Percentiles rank a stretch among this genome's conserved stretches.
Evolutionary conservation across 2,329 filamentous ascomycete species (phyloP).

Genomic region (Alternaria hordeiaustralica): DNA sequence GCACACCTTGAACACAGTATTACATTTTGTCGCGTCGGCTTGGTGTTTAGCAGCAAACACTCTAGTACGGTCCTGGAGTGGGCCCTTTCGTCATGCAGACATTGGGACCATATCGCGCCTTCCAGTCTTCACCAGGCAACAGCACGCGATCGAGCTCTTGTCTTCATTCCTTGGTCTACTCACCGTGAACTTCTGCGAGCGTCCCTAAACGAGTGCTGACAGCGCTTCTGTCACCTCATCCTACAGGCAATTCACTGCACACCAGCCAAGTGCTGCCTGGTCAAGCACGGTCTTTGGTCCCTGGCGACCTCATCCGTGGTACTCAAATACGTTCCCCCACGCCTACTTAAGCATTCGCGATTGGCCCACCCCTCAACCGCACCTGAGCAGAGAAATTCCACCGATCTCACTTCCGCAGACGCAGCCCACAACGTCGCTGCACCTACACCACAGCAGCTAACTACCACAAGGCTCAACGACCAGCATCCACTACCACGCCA

Average conservation of each 20-base stretch:
- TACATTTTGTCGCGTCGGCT: not conserved
- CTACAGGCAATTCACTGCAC: not conserved
- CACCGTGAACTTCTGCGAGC: not conserved
- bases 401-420: not conserved
- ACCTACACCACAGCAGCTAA: not conserved
- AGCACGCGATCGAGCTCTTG: not conserved
- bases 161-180: not conserved
- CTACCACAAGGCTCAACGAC: not conserved
- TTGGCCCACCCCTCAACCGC: not conserved
- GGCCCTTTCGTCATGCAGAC: not conserved
- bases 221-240: not conserved
- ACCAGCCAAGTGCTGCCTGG: not conserved
- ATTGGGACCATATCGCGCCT: not conserved
- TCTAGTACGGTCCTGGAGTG: not conserved
- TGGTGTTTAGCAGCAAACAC: slow-evolving; percentile 3
- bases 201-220: not conserved
- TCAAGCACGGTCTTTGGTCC: not conserved
- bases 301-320: not conserved
- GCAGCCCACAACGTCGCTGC: not conserved
- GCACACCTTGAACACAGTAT: not conserved
- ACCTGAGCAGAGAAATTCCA: not conserved
- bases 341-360: not conserved
- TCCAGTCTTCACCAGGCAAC: not conserved
- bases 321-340: not conserved
- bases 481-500: not conserved